A percentile compares a stretch with the other conserved stretches of the same genome.
These are phyloP conservation scores for Cotoneaster glaucophyllus DNA, from an alignment of 306 rosid species.

Conservation along the genomic window DNA sequence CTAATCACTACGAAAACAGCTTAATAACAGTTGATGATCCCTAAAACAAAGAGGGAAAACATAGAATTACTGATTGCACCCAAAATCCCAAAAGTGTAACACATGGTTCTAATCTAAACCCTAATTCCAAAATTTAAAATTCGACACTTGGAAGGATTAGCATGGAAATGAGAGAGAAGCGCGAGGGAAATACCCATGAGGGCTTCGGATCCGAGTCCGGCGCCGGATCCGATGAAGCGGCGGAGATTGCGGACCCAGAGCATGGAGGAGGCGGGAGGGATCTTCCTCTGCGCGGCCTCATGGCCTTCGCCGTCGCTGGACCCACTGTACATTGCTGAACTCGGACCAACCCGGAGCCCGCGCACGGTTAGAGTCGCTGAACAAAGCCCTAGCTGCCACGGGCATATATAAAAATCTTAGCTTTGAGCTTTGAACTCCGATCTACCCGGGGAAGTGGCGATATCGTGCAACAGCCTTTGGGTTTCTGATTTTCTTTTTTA, in stretches of 20 bases:
- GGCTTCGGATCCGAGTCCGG: conserved; percentile 94
- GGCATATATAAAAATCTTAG: not conserved
- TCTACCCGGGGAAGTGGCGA: not conserved
- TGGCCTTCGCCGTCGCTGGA: conserved; percentile 91
- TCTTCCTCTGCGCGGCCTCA: conserved; percentile 68
- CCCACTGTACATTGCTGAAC: conserved; percentile 73
- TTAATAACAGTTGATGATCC: not conserved
- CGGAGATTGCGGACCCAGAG: conserved; percentile 91
- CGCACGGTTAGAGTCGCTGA: not conserved
- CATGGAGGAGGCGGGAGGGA: conserved; percentile 92
- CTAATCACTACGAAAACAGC: not conserved
- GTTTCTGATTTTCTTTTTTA: not conserved
- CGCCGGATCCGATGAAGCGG: conserved; percentile 82
- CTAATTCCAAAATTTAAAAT: not conserved
- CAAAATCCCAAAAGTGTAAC: not conserved
- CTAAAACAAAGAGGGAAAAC: not conserved
- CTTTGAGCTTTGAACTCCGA: not conserved
- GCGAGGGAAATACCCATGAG: conserved; percentile 59
- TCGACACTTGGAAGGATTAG: not conserved
- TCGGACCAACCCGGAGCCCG: conserved; percentile 9
- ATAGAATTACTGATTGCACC: not conserved
- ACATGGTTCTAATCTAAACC: not conserved
- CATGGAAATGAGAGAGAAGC: not conserved
- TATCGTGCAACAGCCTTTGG: not conserved
- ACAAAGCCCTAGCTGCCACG: not conserved